Base-by-base conservation (phyloP, 2,329 filamentous ascomycete genomes). In the Trichoderma sp. region DNA sequence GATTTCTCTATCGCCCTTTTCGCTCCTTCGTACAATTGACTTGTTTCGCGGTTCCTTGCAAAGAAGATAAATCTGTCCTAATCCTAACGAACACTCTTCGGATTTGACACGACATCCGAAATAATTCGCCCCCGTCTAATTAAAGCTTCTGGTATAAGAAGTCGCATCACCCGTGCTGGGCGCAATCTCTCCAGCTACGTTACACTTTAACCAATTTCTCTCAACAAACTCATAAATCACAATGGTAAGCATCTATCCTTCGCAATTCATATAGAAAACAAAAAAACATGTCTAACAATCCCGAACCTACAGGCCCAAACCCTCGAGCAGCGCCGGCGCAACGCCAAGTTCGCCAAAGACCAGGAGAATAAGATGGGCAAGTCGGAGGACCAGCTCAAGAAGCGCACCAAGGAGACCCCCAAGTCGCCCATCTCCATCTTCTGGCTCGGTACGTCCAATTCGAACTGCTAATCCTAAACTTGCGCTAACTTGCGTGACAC, bases 281-380 rank as follows among this genome's bases (percentile, higher is more conserved):
- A 24, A 3, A 24, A 6, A 12, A 51, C n/a, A 12, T 2, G 34
- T 15, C 51, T 28, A 8, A 57, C 64, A 57, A 15, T 2, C 3
- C 18, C 24, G 6, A 36, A 28, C 30, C 30, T 24, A 36, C 65
- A 94, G 92, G 92, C 90, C 77, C 93, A 95, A 91, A 96, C 93
- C 76, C 93, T 91, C 76, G 89, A 93, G 82, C 93, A 96, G 86
- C 91, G 93, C 81, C 90, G 90, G 79, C 90, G 91, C 74, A 96
- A 96, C 85, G 89, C 89, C 79, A 92, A 92, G 83, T 97, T 93
- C 83, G 90, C 87, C 76, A 91, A 91, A 80, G 86, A 88, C 69
- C 90, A 95, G 80, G 90, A 92, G 80, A 84, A 86, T 73, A 92
- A 91, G 80, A 92, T 92, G 81, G 93, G 93, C 83, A 94, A 93